Evolutionary conservation across 2,329 filamentous ascomycete genomes (phyloP), one percentile per base, ranked within the genome.

Genomic region (Myrmaecium sp.): DNA sequence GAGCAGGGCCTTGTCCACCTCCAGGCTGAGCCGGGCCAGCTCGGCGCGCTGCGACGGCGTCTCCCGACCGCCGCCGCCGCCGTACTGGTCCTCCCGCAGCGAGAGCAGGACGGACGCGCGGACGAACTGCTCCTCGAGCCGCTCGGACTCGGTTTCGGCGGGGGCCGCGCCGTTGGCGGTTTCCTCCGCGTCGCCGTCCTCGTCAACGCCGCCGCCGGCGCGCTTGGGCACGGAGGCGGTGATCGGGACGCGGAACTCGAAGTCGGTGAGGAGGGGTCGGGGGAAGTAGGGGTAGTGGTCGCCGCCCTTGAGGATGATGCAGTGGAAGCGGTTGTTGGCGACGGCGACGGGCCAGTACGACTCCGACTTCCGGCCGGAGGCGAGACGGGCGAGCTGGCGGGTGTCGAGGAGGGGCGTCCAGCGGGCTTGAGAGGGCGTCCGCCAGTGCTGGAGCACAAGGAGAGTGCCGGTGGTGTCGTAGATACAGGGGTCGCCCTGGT

Each of bases 381-480:
- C 77, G 3, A 94, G 66, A 33, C 89, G 82, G 1, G 80, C 66
- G 7, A 98, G 63, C 19, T 77, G 69, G 31, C 67, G 81, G 1
- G 91, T 98, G 52, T 98, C 86, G 3, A 98, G 68, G 3, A 98
- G 64, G 1, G 89, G 89, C 2, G 91, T 72, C 89, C 89, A 98
- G 32, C 69, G 74, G 6, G 84, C 89, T 43, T 89, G 76, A 4
- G 79, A 81, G 1, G 75, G 74, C 13, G 65, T 74, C 6, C 89
- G 75, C 89, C 89, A 98, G 53, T 93, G 84, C 23, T 92, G 64
- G 2, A 95, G 66, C 2, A 86, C 77, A 8, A 95, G 64, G 2
- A 98, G 62, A 1, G 86, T 82, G 21, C 91, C 89, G 2, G 80
- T 81, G 4, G 80, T 82, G 51, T 95, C 89, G 51, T 95, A 98